Evolutionary conservation across 2,329 filamentous ascomycete genomes (phyloP).

Genomic region (Fusarium sulawesiense): DNA sequence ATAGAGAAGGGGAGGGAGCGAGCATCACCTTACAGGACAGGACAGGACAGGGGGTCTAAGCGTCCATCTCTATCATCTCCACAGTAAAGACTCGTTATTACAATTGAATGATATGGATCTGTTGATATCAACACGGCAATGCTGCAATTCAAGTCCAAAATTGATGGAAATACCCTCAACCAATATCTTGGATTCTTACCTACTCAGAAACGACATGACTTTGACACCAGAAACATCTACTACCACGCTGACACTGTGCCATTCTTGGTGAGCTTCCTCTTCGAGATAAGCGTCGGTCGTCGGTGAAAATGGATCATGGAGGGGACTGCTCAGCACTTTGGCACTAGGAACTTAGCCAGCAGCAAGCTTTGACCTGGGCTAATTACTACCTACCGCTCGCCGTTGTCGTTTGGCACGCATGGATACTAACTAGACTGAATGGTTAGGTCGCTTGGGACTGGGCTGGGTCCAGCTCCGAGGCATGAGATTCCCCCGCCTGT

Average conservation of each 20-base stretch:
- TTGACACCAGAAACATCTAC: conserved; percentile 3
- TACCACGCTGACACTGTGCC: conserved; percentile 39
- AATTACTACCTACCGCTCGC: conserved; percentile 15
- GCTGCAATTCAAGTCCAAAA: background rate
- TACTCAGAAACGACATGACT: background rate
- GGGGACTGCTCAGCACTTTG: conserved; percentile 28
- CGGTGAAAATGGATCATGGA: conserved; percentile 3
- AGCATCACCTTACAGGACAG: conserved; percentile 17
- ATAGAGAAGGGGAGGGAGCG: background rate
- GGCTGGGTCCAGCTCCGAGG: conserved; percentile 18
- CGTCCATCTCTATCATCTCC: conserved; percentile 25
- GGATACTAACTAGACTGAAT: conserved; percentile 7
- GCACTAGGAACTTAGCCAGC: conserved; percentile 12
- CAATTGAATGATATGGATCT: background rate
- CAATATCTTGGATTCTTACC: background rate
- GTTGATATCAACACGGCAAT: background rate
- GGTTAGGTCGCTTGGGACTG: background rate
- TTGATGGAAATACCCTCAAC: background rate
- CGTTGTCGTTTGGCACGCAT: conserved; percentile 27
- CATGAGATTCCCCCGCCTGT: conserved; percentile 40
- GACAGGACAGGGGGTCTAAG: conserved; percentile 31
- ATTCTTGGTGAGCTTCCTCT: conserved; percentile 43
- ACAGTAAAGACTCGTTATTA: conserved; percentile 9
- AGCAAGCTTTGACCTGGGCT: conserved; percentile 21
- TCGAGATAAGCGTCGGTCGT: conserved; percentile 33